These are phyloP conservation scores for Rhizomucor pusillus DNA, from an alignment of 371 early-diverging fungal species.

Conservation along the genomic window DNA sequence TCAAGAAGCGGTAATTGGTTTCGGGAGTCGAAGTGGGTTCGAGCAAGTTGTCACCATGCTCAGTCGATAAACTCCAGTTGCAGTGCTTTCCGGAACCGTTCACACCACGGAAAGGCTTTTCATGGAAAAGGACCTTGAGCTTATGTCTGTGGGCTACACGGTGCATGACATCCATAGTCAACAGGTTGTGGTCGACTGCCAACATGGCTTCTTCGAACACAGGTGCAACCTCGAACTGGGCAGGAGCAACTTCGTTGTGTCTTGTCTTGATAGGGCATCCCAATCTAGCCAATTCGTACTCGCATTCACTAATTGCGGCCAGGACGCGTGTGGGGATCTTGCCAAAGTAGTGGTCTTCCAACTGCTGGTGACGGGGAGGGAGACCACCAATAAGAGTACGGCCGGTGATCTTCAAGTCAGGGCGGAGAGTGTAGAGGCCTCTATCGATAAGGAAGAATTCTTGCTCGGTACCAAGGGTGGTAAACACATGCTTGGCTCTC, in stretches of 20 bases:
- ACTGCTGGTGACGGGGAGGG: slow-evolving; percentile 97
- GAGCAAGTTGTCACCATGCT: slow-evolving; percentile 92
- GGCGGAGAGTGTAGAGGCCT: slow-evolving; percentile 84
- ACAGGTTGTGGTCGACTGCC: slow-evolving; percentile 98
- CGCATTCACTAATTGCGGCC: slow-evolving; percentile 89
- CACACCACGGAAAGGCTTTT: slow-evolving; percentile 98
- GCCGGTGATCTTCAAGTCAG: slow-evolving; percentile 95
- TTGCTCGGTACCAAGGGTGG: slow-evolving; percentile 96
- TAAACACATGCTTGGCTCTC: slow-evolving; percentile 75
- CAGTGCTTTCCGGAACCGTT: slow-evolving; percentile 99
- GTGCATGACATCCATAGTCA: slow-evolving; percentile 96
- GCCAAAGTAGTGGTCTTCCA: slow-evolving; percentile 99
- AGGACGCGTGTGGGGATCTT: slow-evolving; percentile 92
- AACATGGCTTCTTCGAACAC: slow-evolving; percentile 95
- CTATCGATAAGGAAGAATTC: slow-evolving; percentile 98
- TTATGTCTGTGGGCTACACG: slow-evolving; percentile 96
- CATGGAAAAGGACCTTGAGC: slow-evolving; percentile 96
- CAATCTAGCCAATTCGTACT: slow-evolving; percentile 88
- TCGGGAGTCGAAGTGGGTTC: slow-evolving; percentile 93
- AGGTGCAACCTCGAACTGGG: slow-evolving; percentile 97
- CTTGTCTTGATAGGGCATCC: slow-evolving; percentile 98
- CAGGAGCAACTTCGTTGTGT: slow-evolving; percentile 99
- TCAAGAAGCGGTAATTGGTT: slow-evolving; percentile 94
- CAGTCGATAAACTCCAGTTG: slow-evolving; percentile 98
- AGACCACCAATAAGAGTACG: slow-evolving; percentile 91